A percentile compares a stretch with the other conserved stretches of the same genome.
These are phyloP conservation scores for Parathielavia appendiculata DNA, from an alignment of 495 filamentous ascomycete genomes.

Conservation along the genomic window DNA sequence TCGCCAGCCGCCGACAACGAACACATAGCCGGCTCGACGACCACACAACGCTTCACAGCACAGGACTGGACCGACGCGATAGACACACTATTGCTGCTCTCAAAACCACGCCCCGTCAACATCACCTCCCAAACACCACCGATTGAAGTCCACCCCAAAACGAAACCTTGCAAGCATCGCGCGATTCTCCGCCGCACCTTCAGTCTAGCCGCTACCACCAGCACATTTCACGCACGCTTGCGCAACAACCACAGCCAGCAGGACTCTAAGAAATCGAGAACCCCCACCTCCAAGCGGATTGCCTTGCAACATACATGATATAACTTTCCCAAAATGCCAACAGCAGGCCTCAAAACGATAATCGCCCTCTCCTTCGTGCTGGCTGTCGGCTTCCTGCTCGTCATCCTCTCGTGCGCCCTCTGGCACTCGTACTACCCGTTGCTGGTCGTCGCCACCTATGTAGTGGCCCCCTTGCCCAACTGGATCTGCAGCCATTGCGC, in stretches of 20 bases:
- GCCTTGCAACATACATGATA: conserved; percentile 2
- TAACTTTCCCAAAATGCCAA: conserved; percentile 55
- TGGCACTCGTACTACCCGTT: conserved; percentile 90
- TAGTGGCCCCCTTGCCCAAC: conserved; percentile 90
- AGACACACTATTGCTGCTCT: too few relatives aligned
- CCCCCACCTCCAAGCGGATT: too few relatives aligned
- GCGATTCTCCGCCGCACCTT: not conserved
- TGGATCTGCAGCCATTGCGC: conserved; percentile 84
- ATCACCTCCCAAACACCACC: not conserved
- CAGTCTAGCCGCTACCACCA: too few relatives aligned
- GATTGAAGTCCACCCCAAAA: not conserved
- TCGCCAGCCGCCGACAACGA: conserved; percentile 10
- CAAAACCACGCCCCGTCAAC: not conserved
- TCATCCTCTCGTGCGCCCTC: conserved; percentile 94
- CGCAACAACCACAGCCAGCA: not conserved
- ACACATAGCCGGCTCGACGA: not conserved
- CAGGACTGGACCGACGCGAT: not conserved
- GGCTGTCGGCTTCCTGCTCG: conserved; percentile 97
- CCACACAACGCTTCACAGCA: not conserved
- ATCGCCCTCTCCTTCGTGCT: conserved; percentile 98
- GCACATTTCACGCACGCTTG: too few relatives aligned
- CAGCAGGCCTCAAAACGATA: conserved; percentile 93
- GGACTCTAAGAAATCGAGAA: not conserved
- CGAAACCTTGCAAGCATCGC: not conserved
- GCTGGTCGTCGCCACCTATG: conserved; percentile 91